Base-by-base conservation (phyloP, 2,329 filamentous ascomycete species). In the Phaeosphaeriaceae sp. region DNA sequence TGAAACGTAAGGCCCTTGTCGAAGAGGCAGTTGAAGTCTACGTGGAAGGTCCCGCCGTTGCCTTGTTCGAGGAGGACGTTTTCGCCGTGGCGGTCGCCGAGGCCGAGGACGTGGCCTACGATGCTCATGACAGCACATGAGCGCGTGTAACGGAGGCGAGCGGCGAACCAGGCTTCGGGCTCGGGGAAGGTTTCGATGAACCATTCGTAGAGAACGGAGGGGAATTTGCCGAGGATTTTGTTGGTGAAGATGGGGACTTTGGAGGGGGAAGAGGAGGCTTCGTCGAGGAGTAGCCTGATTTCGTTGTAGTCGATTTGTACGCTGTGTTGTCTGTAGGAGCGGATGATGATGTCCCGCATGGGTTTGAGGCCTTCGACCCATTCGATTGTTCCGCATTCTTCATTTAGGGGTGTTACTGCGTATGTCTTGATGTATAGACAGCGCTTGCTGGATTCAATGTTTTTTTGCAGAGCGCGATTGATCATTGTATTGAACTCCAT, bases 401-500 rank as follows among this genome's bases (percentile, higher is more conserved):
- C 95, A 70, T 96, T 97, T 39, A 99, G 79, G 1, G 94, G 95
- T 4, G 93, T 96, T 11, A 99, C 95, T 6, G 91, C 92, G 64
- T 99, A 99, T 0, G 94, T 99, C 67, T 92, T 92, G 74, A 99
- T 96, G 46, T 74, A 72, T 46, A 99, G 82, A 58, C 94, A 89
- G 13, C 94, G 85, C 70, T 90, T 89, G 73, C 90, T 95, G 13
- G 92, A 90, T 68, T 97, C 92, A 2, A 92, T 87, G 65, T 97
- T 92, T 54, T 89, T 87, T 69, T 97, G 96, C 48, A 99, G 77
- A 2, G 93, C 91, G 50, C 94, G 84, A 71, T 99, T 99, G 78
- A 99, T 97, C 84, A 97, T 94, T 37, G 88, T 87, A 71, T 97
- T 99, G 79, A 99, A 99, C 70, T 99, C 95, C 92, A 99, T 99